Conservation (phyloP, 768 basidiomycete species). For the Mycena olivaceomarginata region DNA sequence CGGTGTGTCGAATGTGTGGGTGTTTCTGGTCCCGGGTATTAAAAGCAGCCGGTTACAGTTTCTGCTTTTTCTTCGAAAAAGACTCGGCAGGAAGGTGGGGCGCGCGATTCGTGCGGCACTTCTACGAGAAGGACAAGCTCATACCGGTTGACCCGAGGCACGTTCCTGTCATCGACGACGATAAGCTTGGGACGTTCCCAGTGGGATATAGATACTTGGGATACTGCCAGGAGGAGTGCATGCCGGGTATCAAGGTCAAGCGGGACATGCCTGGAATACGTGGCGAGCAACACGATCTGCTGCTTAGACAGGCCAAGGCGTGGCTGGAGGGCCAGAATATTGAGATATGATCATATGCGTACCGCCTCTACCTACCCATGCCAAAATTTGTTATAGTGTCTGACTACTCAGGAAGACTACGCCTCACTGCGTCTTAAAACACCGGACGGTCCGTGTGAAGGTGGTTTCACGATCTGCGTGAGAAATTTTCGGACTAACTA, state of each 20-base stretch:
- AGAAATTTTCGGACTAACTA: too few relatives aligned
- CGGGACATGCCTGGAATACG: slow-evolving; percentile 47
- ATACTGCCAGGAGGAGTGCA: slow-evolving; percentile 48
- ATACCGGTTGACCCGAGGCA: slow-evolving; percentile 46
- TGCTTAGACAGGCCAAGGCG: slow-evolving; percentile 44
- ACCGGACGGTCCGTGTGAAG: too few relatives aligned
- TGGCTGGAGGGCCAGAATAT: slow-evolving; percentile 46
- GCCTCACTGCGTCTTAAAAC: too few relatives aligned
- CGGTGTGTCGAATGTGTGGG: slow-evolving; percentile 26
- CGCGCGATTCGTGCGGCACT: slow-evolving; percentile 48
- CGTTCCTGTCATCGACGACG: slow-evolving; percentile 45
- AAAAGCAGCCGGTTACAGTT: slow-evolving; percentile 17
- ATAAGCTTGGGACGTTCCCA: slow-evolving; percentile 41
- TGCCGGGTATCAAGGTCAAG: slow-evolving; percentile 47
- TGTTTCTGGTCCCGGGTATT: not conserved
- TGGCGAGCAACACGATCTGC: slow-evolving; percentile 45
- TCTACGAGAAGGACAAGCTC: slow-evolving; percentile 51
- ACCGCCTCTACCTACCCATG: not conserved
- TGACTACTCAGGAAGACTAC: too few relatives aligned
- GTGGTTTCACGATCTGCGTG: too few relatives aligned
- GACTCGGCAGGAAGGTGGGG: slow-evolving; percentile 40
- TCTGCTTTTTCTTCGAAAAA: slow-evolving; percentile 49
- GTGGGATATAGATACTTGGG: slow-evolving; percentile 46
- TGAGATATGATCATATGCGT: slow-evolving; percentile 33
- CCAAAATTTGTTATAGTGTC: too few relatives aligned